Percentiles rank a stretch among this genome's conserved stretches.
Conservation (phyloP, 2,329 filamentous ascomycete species). For the Neoscytalidium dimidiatum region DNA sequence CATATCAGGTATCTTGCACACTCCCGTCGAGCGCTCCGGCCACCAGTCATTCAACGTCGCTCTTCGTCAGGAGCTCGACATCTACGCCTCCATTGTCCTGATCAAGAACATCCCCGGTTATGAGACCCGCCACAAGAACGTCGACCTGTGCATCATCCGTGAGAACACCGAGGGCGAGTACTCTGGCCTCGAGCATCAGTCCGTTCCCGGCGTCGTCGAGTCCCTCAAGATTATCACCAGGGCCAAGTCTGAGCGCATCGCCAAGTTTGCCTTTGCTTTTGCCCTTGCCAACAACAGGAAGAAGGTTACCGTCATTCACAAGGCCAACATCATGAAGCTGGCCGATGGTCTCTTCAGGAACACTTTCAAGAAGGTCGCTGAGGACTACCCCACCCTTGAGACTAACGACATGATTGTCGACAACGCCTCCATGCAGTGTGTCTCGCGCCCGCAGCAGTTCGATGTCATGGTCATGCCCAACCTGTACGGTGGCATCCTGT, state of each 20-base stretch:
- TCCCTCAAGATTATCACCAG: constrained; percentile 99
- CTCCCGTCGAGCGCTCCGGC: constrained; percentile 91
- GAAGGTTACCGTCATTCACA: constrained; percentile 99
- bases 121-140: constrained; percentile 93
- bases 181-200: constrained; percentile 98
- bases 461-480: constrained; percentile 99
- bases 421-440: constrained; percentile 99
- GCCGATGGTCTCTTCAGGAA: constrained; percentile 98
- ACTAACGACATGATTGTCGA: constrained; percentile 99
- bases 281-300: constrained; percentile 97
- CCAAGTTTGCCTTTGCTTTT: constrained; percentile 98
- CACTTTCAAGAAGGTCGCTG: constrained; percentile 90
- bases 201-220: constrained; percentile 93
- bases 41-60: constrained; percentile 99
- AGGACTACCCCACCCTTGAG: constrained; percentile 94
- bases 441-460: constrained; percentile 94
- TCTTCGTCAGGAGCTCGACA: constrained; percentile 97
- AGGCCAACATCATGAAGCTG: constrained; percentile 99
- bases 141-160: constrained; percentile 99
- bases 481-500: constrained; percentile 96
- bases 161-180: constrained; percentile 99
- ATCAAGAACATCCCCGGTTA: constrained; percentile 99
- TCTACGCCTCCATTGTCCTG: constrained; percentile 95
- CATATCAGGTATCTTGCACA: constrained; percentile 77
- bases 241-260: constrained; percentile 98